A percentile compares a stretch with the other conserved stretches of the same genome.
Evolutionary conservation across 2,329 filamentous ascomycete genomes (phyloP).

Genomic region (Colletotrichum euphorbiae): DNA sequence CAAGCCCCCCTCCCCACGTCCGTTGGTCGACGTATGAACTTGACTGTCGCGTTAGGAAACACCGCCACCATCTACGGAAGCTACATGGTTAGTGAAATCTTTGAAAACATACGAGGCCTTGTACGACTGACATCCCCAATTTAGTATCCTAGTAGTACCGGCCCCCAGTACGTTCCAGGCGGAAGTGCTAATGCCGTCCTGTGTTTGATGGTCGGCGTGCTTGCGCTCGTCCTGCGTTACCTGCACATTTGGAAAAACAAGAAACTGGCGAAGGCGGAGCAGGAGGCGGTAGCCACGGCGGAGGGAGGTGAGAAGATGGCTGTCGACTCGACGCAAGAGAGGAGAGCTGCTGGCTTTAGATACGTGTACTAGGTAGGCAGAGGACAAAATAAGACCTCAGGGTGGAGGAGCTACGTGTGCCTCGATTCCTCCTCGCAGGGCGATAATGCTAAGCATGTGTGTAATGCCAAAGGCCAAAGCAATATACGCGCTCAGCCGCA

Average conservation of each 20-base stretch:
- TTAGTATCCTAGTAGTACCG: slow-evolving; percentile 55
- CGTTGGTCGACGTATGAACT: neutral
- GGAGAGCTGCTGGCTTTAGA: slow-evolving; percentile 45
- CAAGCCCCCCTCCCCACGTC: neutral
- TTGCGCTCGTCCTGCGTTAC: slow-evolving; percentile 65
- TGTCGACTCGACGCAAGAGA: slow-evolving; percentile 26
- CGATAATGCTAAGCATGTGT: no score
- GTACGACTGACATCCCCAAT: neutral
- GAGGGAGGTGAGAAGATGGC: slow-evolving; percentile 33
- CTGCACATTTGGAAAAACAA: slow-evolving; percentile 71
- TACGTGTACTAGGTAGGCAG: slow-evolving; percentile 45
- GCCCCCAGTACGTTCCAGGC: slow-evolving; percentile 60
- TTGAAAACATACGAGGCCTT: neutral
- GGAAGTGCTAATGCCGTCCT: slow-evolving; percentile 72
- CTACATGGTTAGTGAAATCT: slow-evolving; percentile 6
- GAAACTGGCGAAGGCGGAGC: slow-evolving; percentile 63
- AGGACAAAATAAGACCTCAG: no score
- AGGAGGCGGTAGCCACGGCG: slow-evolving; percentile 42
- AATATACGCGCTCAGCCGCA: no score
- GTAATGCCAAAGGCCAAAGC: no score
- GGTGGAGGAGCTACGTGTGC: no score
- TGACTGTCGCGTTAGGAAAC: slow-evolving; percentile 58
- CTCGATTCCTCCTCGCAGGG: no score
- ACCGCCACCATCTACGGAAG: slow-evolving; percentile 58
- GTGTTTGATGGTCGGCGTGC: slow-evolving; percentile 67